A percentile compares a stretch with the other conserved stretches of the same genome.
Evolutionary conservation across 1,139 yeast genomes (phyloP).

Genomic region (Petasospora rhodanensis): DNA sequence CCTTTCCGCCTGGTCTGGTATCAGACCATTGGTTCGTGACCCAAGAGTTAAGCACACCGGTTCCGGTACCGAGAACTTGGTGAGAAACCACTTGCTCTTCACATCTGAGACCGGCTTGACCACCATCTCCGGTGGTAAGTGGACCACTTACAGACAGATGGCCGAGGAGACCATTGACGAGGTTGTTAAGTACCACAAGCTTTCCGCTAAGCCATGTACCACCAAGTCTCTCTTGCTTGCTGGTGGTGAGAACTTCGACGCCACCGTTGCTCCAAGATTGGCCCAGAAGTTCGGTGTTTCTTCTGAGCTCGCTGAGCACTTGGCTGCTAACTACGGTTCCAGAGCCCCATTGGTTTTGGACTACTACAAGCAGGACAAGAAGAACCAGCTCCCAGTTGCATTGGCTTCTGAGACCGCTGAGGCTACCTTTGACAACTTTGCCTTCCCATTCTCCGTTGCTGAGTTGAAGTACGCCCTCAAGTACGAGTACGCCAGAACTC

Average conservation of each 20-base stretch:
- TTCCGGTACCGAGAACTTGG: constrained; percentile 71
- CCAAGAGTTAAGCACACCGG: constrained; percentile 50
- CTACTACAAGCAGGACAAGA: constrained; percentile 47
- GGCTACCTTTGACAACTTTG: constrained; percentile 41
- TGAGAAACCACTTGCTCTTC: constrained; percentile 81
- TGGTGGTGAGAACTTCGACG: constrained; percentile 74
- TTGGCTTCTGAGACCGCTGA: constrained; percentile 41
- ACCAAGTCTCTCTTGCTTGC: constrained; percentile 60
- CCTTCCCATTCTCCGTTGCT: constrained; percentile 89
- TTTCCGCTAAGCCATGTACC: constrained; percentile 50
- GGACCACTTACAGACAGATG: constrained; percentile 99
- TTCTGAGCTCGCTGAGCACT: constrained; percentile 73
- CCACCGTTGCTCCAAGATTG: constrained; percentile 71
- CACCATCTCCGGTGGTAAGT: constrained; percentile 94
- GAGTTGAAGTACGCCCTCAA: constrained; percentile 80
- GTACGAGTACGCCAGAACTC: constrained; percentile 84
- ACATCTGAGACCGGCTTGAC: constrained; percentile 70
- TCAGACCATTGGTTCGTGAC: constrained; percentile 89
- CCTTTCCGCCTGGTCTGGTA: constrained; percentile 94
- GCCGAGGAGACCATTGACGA: constrained; percentile 90
- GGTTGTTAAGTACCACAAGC: constrained; percentile 48
- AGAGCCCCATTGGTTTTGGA: constrained; percentile 80
- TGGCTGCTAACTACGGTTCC: constrained; percentile 85
- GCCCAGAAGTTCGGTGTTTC: constrained; percentile 77
- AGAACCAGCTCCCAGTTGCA: constrained; percentile 57